A percentile compares a stretch with the other conserved stretches of the same genome.
Conservation (phyloP, 2,329 filamentous ascomycete genomes). For the Grosmannia clavigera region DNA sequence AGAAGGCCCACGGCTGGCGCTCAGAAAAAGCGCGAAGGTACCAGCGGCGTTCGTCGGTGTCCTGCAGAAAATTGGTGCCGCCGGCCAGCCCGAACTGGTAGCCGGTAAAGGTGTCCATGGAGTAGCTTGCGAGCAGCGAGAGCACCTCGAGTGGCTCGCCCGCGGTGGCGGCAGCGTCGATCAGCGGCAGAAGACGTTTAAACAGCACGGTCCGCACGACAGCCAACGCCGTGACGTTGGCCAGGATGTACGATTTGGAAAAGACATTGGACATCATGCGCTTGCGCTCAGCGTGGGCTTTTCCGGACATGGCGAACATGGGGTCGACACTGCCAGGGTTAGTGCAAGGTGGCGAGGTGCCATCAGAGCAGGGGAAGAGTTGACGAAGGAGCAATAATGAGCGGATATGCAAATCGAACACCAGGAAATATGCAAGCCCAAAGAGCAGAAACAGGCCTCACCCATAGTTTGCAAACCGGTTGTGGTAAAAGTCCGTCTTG, state of each 20-base stretch:
- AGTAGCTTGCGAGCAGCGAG: neutral
- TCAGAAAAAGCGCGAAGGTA: neutral
- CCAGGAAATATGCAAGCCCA: too few relatives aligned
- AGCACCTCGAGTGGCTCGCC: neutral
- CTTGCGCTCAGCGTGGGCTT: constrained; percentile 1
- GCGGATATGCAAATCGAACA: neutral
- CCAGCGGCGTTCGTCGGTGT: neutral
- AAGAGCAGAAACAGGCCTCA: neutral
- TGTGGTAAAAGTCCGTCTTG: constrained; percentile 3
- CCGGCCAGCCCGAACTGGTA: neutral
- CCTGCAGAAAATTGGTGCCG: neutral
- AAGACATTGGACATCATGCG: neutral
- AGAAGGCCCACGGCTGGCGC: constrained; percentile 1
- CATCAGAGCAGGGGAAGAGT: too few relatives aligned
- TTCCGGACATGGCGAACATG: constrained; percentile 2
- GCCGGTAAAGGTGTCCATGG: neutral
- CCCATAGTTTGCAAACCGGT: constrained; percentile 2
- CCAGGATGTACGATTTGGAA: neutral
- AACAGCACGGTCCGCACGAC: neutral
- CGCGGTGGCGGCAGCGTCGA: neutral
- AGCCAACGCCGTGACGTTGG: neutral
- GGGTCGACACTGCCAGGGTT: neutral
- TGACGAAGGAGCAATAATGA: too few relatives aligned
- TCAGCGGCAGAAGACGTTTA: neutral
- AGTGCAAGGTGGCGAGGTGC: too few relatives aligned